Percentiles rank a stretch among this genome's conserved stretches.
Evolutionary conservation across 805 yeast genomes (phyloP).

Genomic region (Metschnikowia amazonensis): DNA sequence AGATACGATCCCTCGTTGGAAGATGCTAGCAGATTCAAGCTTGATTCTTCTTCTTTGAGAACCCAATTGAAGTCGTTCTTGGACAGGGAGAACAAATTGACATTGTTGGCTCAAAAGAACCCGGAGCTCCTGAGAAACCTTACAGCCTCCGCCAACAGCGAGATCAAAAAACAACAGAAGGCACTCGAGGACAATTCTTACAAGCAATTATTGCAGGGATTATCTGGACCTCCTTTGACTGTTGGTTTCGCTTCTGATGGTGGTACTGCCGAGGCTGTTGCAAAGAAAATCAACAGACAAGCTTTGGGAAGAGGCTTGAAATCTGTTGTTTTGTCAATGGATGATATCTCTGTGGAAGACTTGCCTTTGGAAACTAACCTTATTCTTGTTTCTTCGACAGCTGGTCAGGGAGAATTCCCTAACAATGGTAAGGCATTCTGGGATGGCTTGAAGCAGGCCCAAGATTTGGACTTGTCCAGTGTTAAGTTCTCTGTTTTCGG

Average conservation of each 20-base stretch:
- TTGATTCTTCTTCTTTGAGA: slow-evolving; percentile 81
- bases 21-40: slow-evolving; percentile 57
- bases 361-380: slow-evolving; percentile 67
- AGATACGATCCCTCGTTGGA: slow-evolving; percentile 68
- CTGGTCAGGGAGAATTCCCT: slow-evolving; percentile 87
- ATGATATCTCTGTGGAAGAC: slow-evolving; percentile 69
- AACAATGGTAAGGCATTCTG: slow-evolving; percentile 75
- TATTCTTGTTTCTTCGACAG: slow-evolving; percentile 66
- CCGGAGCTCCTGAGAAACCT: slow-evolving; percentile 79
- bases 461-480: slow-evolving; percentile 59
- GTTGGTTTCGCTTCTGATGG: slow-evolving; percentile 89
- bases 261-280: slow-evolving; percentile 81
- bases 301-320: slow-evolving; percentile 78
- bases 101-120: slow-evolving; percentile 63
- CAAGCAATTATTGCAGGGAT: slow-evolving; percentile 72
- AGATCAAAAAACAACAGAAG: slow-evolving; percentile 55
- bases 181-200: slow-evolving; percentile 73
- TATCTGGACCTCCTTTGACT: slow-evolving; percentile 88
- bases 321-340: slow-evolving; percentile 62
- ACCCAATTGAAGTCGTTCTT: slow-evolving; percentile 74
- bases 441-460: slow-evolving; percentile 63
- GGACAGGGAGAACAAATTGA: slow-evolving; percentile 85
- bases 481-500: slow-evolving; percentile 65
- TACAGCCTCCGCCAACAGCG: slow-evolving; percentile 55
- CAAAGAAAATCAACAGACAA: slow-evolving; percentile 71